phyloP scores from a whole-genome alignment of 2,329 filamentous ascomycete genomes.

The Neofusicoccum cordaticola region DNA sequence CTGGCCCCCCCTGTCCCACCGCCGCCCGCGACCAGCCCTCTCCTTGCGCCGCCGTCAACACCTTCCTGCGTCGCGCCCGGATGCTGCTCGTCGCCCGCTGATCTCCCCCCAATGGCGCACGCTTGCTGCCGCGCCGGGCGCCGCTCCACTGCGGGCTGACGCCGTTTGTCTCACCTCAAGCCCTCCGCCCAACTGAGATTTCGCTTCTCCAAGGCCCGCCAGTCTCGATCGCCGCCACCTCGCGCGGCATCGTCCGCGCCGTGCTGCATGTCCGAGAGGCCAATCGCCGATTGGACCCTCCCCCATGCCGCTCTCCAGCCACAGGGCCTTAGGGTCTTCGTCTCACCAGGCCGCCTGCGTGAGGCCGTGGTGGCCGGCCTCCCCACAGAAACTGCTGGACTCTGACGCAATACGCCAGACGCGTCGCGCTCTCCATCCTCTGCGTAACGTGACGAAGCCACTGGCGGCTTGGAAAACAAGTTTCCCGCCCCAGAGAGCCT shows the following conservation, averaged over 20 bases:
- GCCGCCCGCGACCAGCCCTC: background rate
- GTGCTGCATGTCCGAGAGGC: background rate
- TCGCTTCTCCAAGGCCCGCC: slow-evolving; percentile 2
- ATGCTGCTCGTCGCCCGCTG: background rate
- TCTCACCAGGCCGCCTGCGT: slow-evolving; percentile 10
- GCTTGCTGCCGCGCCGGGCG: background rate
- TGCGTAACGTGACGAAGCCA: slow-evolving; percentile 16
- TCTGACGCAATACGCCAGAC: slow-evolving; percentile 16
- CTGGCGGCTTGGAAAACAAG: slow-evolving; percentile 33
- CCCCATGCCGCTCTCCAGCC: slow-evolving; percentile 12
- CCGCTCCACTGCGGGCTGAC: background rate
- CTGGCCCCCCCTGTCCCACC: background rate
- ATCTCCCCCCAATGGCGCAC: background rate
- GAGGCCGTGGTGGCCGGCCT: background rate
- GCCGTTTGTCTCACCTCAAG: background rate
- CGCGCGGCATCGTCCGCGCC: slow-evolving; percentile 1
- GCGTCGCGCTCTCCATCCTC: background rate
- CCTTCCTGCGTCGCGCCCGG: background rate
- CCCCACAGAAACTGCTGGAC: background rate
- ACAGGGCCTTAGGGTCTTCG: background rate
- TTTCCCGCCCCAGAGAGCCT: slow-evolving; percentile 26
- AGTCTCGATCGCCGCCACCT: background rate
- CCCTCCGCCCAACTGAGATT: background rate
- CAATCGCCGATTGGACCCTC: slow-evolving; percentile 9
- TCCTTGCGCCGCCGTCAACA: slow-evolving; percentile 6